Conservation (phyloP, 768 basidiomycete species). For the Cantharellus cinnabarinus region DNA sequence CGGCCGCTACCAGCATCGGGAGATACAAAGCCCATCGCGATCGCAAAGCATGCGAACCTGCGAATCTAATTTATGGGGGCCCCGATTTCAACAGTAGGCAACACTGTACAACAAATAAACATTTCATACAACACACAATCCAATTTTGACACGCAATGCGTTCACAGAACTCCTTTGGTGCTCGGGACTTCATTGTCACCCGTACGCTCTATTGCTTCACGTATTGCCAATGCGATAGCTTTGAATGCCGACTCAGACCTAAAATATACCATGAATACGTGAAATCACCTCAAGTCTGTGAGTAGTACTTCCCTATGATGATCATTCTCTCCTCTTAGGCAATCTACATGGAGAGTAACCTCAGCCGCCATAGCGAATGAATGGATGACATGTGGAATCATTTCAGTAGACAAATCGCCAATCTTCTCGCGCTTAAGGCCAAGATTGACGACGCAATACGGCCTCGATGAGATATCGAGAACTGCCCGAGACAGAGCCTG, state of each 20-base stretch:
- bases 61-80: no score
- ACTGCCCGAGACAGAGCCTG: conserved; percentile 91
- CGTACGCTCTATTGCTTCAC: conserved; percentile 80
- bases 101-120: neutral
- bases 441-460: conserved; percentile 85
- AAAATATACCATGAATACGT: neutral
- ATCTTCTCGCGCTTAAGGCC: conserved; percentile 77
- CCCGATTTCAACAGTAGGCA: no score
- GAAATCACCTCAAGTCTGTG: neutral
- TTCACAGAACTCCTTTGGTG: conserved; percentile 80
- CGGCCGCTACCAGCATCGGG: neutral
- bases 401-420: conserved; percentile 89
- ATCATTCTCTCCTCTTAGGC: conserved; percentile 87
- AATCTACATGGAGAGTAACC: conserved; percentile 84
- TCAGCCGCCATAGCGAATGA: conserved; percentile 96
- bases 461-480: conserved; percentile 94
- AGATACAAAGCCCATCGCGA: neutral
- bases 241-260: conserved; percentile 98
- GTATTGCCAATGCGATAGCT: conserved; percentile 84
- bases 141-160: neutral
- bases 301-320: conserved; percentile 61
- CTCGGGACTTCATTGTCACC: conserved; percentile 83
- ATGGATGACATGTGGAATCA: conserved; percentile 95
- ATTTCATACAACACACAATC: neutral
- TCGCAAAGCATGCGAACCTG: no score